Evolutionary conservation across 306 rosid species (phyloP).

Genomic region (Fagus crenata): DNA sequence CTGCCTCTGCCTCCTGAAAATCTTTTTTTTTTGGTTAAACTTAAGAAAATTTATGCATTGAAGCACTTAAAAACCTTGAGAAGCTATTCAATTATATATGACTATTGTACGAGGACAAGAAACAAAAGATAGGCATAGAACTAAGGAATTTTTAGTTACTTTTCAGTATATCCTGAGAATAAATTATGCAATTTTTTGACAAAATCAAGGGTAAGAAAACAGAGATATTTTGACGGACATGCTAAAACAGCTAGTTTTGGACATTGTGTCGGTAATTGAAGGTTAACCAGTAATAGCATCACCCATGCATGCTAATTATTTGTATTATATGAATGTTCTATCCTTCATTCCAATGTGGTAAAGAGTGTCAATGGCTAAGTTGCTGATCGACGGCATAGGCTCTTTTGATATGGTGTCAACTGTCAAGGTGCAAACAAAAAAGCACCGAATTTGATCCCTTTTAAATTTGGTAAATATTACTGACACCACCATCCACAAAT

Average conservation of each 20-base stretch:
- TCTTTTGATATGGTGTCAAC: no score
- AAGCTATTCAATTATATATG: constrained; percentile 19
- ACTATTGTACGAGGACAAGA: background rate
- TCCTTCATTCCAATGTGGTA: background rate
- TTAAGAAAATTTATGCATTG: constrained; percentile 3
- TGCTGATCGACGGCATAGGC: no score
- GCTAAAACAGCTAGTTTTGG: constrained; percentile 36
- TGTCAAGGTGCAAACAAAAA: no score
- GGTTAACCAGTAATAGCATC: constrained; percentile 30
- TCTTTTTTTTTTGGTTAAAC: background rate
- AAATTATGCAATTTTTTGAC: constrained; percentile 35
- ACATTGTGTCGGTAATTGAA: constrained; percentile 39
- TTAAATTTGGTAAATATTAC: no score
- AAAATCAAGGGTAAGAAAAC: constrained; percentile 34
- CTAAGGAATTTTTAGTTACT: constrained; percentile 24
- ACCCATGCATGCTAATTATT: background rate
- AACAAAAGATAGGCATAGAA: constrained; percentile 19
- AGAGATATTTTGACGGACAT: constrained; percentile 21
- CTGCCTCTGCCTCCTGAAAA: constrained; percentile 19
- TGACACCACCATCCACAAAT: no score
- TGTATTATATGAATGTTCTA: background rate
- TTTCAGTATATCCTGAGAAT: constrained; percentile 48
- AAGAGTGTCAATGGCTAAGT: no score
- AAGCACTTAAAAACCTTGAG: constrained; percentile 5
- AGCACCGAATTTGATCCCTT: no score